Evolutionary conservation across 2,329 filamentous ascomycete species (phyloP).

Genomic region (Knoxdaviesia capensis): DNA sequence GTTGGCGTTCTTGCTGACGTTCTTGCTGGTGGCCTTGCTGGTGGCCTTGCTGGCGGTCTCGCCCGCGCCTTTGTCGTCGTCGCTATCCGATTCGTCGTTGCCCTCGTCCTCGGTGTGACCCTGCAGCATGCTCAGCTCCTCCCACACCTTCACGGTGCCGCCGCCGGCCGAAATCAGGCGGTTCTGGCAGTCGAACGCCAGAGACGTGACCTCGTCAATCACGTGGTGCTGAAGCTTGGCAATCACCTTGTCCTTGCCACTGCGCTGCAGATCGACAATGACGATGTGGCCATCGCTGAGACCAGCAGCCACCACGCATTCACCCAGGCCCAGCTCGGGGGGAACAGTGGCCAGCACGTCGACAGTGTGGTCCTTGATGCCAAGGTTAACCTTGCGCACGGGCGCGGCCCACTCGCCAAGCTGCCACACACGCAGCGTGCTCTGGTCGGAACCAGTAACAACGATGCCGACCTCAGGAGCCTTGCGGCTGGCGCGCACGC

Average conservation of each 20-base stretch:
- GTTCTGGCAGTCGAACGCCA: slow-evolving; percentile 70
- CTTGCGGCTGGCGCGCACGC: slow-evolving; percentile 46
- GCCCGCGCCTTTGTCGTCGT: slow-evolving; percentile 24
- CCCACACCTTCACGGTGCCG: slow-evolving; percentile 75
- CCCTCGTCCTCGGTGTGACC: slow-evolving; percentile 20
- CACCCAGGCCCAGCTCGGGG: slow-evolving; percentile 27
- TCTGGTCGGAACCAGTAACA: slow-evolving; percentile 55
- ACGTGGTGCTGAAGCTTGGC: slow-evolving; percentile 36
- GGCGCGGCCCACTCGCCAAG: slow-evolving; percentile 62
- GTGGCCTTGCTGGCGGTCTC: slow-evolving; percentile 3
- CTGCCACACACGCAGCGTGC: slow-evolving; percentile 84
- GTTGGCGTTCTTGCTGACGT: too few species aligned
- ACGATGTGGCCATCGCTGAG: slow-evolving; percentile 62
- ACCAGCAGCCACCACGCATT: slow-evolving; percentile 64
- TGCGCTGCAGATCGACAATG: slow-evolving; percentile 51
- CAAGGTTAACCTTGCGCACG: slow-evolving; percentile 4
- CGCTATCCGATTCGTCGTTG: slow-evolving; percentile 20
- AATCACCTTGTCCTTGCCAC: slow-evolving; percentile 6
- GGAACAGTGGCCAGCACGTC: slow-evolving; percentile 16
- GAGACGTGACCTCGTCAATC: slow-evolving; percentile 38
- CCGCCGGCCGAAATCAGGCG: slow-evolving; percentile 84
- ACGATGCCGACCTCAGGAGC: slow-evolving; percentile 48
- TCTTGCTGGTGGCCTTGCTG: too few species aligned
- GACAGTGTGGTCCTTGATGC: slow-evolving; percentile 54
- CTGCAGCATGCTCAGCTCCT: slow-evolving; percentile 46